A percentile compares a stretch with the other conserved stretches of the same genome.
These are phyloP conservation scores for Trichoderma orchidacearum DNA, from an alignment of 495 filamentous ascomycete species.

Conservation along the genomic window DNA sequence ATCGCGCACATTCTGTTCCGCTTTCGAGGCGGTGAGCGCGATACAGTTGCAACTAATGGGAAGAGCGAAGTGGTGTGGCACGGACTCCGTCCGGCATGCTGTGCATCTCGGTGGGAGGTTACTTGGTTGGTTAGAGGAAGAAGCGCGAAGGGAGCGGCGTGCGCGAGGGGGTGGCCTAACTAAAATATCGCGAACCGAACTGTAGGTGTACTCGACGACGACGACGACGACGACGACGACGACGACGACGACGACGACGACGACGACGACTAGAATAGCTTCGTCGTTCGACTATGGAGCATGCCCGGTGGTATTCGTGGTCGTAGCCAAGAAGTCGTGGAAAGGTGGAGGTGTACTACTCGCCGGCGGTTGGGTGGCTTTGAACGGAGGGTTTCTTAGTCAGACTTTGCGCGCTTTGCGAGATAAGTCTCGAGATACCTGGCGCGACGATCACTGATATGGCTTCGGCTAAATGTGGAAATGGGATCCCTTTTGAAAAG, in stretches of 20 bases:
- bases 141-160: neutral
- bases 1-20: neutral
- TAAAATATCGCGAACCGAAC: neutral
- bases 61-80: neutral
- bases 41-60: neutral
- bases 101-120: neutral
- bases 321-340: too few relatives aligned
- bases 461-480: neutral
- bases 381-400: neutral
- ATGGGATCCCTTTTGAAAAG: neutral
- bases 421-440: neutral
- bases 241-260: too few relatives aligned
- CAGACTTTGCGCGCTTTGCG: neutral
- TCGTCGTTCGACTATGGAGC: too few relatives aligned
- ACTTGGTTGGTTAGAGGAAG: neutral
- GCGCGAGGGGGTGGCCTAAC: neutral
- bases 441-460: neutral
- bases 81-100: neutral
- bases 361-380: neutral
- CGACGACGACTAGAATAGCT: too few relatives aligned
- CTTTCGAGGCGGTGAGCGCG: neutral
- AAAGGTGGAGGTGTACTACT: too few relatives aligned
- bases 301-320: too few relatives aligned
- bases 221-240: too few relatives aligned
- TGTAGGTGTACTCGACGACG: too few relatives aligned